These are phyloP conservation scores for Chlorella sp. DNA, from an alignment of 139 green algal species.

Conservation along the genomic window DNA sequence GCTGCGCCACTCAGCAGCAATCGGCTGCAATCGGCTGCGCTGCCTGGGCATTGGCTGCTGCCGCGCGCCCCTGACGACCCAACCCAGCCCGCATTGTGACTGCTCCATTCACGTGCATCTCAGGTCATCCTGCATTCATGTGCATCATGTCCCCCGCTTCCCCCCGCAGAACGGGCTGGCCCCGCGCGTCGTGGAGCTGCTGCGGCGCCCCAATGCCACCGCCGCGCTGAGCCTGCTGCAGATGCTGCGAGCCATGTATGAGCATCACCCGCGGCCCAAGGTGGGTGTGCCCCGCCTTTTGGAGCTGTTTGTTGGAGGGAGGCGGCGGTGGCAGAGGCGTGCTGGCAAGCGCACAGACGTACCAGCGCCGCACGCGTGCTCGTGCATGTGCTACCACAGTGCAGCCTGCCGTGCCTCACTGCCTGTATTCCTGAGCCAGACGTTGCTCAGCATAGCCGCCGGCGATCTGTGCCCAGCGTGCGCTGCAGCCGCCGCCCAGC, in stretches of 20 bases:
- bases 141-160: neutral
- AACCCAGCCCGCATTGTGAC: no score
- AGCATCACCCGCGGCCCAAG: conserved; percentile 82
- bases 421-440: neutral
- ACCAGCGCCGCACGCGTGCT: no score
- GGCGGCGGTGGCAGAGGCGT: no score
- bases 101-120: no score
- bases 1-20: no score
- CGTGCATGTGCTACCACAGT: no score
- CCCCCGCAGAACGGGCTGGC: conserved; percentile 38
- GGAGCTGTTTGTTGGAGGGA: neutral
- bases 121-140: neutral
- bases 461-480: no score
- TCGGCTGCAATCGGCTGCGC: neutral
- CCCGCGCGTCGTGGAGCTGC: conserved; percentile 49
- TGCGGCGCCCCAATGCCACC: conserved; percentile 42
- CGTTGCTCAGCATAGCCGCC: no score
- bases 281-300: neutral
- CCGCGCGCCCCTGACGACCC: no score
- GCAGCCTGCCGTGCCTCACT: no score
- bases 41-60: no score
- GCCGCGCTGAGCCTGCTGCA: conserved; percentile 56
- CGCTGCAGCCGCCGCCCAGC: no score
- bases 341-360: neutral
- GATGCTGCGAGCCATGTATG: conserved; percentile 76